Conservation (phyloP, 2,329 filamentous ascomycete species). For the Mycosphaerelloides madeirae region DNA sequence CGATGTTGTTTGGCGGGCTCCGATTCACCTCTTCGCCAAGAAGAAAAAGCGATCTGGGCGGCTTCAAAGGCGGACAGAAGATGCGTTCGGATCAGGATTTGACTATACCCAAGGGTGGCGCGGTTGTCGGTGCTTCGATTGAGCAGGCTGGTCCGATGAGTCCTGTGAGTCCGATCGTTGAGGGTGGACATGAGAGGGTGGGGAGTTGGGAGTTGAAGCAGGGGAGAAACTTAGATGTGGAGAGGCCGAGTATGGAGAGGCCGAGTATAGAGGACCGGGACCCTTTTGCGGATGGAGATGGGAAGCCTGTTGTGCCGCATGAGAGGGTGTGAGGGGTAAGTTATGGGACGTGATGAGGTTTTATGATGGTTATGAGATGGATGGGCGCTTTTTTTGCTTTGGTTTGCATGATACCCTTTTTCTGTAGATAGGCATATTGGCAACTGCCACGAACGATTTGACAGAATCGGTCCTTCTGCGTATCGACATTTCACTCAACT, state of each 20-base stretch:
- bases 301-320: constrained; percentile 41
- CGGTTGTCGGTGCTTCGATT: constrained; percentile 30
- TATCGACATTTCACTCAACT: neutral
- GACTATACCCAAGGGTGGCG: constrained; percentile 41
- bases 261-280: constrained; percentile 30
- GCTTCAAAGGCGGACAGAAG: constrained; percentile 54
- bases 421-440: no score
- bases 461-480: neutral
- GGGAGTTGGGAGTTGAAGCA: constrained; percentile 55
- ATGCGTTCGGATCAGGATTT: constrained; percentile 53
- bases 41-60: constrained; percentile 40
- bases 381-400: neutral
- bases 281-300: constrained; percentile 28
- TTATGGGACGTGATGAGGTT: constrained; percentile 1
- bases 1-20: constrained; percentile 44
- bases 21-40: no score
- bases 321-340: constrained; percentile 38
- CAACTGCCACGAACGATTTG: no score
- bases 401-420: constrained; percentile 3
- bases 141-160: constrained; percentile 31
- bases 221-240: constrained; percentile 22
- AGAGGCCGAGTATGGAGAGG: constrained; percentile 43
- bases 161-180: neutral
- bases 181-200: constrained; percentile 46
- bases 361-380: no score